Conservation (phyloP, 2,329 filamentous ascomycete species). For the Arachnomyces sp. region DNA sequence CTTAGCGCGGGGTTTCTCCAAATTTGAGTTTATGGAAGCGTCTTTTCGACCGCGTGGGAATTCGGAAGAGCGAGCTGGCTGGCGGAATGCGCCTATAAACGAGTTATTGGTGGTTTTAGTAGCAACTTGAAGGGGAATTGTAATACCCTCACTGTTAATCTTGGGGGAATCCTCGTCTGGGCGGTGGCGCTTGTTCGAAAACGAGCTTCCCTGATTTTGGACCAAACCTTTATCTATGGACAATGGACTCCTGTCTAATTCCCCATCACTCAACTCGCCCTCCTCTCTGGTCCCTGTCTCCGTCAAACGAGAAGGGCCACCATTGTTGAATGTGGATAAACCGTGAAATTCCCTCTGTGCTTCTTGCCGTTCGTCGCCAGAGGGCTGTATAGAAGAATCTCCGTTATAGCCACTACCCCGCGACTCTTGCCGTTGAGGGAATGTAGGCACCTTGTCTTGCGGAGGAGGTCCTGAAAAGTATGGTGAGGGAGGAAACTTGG, state of each 20-base stretch:
- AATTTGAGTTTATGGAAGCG: too few relatives aligned
- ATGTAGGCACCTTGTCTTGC: background rate
- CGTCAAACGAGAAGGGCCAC: slow-evolving; percentile 12
- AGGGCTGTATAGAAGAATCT: background rate
- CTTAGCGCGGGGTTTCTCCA: too few relatives aligned
- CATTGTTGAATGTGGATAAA: too few relatives aligned
- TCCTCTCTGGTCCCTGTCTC: slow-evolving; percentile 54
- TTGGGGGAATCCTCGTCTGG: too few relatives aligned
- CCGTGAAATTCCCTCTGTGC: too few relatives aligned
- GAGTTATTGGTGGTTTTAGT: background rate
- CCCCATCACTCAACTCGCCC: slow-evolving; percentile 67
- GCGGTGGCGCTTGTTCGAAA: too few relatives aligned
- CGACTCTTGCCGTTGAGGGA: too few relatives aligned
- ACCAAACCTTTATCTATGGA: too few relatives aligned
- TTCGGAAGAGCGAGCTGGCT: too few relatives aligned
- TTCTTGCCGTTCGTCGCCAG: background rate
- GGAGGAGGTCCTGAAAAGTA: slow-evolving; percentile 13
- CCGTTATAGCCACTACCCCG: background rate
- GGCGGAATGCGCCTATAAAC: too few relatives aligned
- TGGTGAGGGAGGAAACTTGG: slow-evolving; percentile 6
- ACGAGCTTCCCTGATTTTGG: slow-evolving; percentile 4
- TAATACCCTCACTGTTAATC: slow-evolving; percentile 1
- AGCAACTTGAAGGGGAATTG: slow-evolving; percentile 1
- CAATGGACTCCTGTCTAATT: slow-evolving; percentile 52
- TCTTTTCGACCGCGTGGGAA: too few relatives aligned